A percentile compares a stretch with the other conserved stretches of the same genome.
phyloP scores from a whole-genome alignment of 768 basidiomycete species.

The Pleurotus cornucopiae region DNA sequence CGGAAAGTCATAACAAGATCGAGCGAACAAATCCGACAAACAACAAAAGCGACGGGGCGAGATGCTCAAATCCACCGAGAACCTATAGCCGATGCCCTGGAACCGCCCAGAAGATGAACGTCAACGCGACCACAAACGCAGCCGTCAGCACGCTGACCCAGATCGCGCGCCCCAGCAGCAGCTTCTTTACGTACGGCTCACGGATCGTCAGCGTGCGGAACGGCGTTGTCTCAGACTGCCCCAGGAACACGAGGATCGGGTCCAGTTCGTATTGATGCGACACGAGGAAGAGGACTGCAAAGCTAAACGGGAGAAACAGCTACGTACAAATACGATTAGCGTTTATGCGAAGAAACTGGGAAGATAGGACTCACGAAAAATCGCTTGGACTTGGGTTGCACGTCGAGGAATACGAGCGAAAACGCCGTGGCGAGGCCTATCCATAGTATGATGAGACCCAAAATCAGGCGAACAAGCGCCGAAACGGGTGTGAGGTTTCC shows the following conservation, averaged over 20 bases:
- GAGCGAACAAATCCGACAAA: conserved; percentile 14
- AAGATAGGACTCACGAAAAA: conserved; percentile 77
- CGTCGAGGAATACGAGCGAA: conserved; percentile 90
- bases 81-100: conserved; percentile 83
- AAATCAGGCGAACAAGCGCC: conserved; percentile 78
- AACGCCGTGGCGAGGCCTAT: conserved; percentile 91
- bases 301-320: conserved; percentile 92
- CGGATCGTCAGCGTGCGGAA: conserved; percentile 90
- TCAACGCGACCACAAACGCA: conserved; percentile 71
- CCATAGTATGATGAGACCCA: conserved; percentile 87
- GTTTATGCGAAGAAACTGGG: conserved; percentile 3
- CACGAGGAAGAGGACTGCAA: conserved; percentile 87
- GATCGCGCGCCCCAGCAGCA: conserved; percentile 84
- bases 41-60: conserved; percentile 5
- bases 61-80: conserved; percentile 11
- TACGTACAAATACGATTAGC: conserved; percentile 26
- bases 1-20: conserved; percentile 13
- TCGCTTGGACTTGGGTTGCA: conserved; percentile 85
- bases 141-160: conserved; percentile 86
- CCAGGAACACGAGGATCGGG: conserved; percentile 90
- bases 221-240: conserved; percentile 93
- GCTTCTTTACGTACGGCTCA: conserved; percentile 91
- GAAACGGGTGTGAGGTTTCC: conserved; percentile 93
- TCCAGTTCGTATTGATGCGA: conserved; percentile 98
- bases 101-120: conserved; percentile 93